Percentiles rank a stretch among this genome's conserved stretches.
Conservation (phyloP, 768 basidiomycete species). For the Rubroboletus satanas region DNA sequence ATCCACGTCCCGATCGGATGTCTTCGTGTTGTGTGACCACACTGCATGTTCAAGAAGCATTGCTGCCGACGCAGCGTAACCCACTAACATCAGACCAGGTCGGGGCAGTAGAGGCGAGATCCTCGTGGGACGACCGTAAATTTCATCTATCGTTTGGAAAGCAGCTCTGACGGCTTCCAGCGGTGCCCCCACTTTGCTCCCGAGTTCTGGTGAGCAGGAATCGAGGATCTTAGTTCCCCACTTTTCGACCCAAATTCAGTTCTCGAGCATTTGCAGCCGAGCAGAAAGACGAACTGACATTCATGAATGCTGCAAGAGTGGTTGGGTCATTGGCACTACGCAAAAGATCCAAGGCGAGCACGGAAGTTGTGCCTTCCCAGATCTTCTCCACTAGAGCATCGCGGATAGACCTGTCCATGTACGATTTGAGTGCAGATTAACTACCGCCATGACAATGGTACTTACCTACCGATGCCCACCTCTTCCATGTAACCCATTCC, state of each 20-base stretch:
- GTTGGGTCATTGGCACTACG: conserved; percentile 47
- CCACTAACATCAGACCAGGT: conserved; percentile 56
- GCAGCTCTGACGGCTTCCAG: conserved; percentile 37
- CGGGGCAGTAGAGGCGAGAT: conserved; percentile 49
- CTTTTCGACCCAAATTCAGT: conserved; percentile 28
- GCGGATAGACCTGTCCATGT: conserved; percentile 44
- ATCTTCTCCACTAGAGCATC: conserved; percentile 77
- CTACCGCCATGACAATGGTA: background rate
- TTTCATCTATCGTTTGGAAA: conserved; percentile 37
- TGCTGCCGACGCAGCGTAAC: conserved; percentile 48
- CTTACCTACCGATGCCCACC: conserved; percentile 59
- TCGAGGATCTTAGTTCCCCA: conserved; percentile 48
- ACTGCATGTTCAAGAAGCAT: conserved; percentile 67
- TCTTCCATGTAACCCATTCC: conserved; percentile 86
- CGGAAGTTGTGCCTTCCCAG: conserved; percentile 74
- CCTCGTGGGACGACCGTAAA: conserved; percentile 35
- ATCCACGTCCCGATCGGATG: conserved; percentile 39
- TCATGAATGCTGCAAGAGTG: conserved; percentile 44
- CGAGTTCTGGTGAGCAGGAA: conserved; percentile 39
- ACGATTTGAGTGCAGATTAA: background rate
- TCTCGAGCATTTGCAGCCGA: background rate
- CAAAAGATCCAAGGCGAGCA: conserved; percentile 64
- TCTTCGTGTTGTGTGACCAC: conserved; percentile 44
- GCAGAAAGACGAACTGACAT: conserved; percentile 36
- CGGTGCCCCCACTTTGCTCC: conserved; percentile 23